phyloP scores from a whole-genome alignment of 495 filamentous ascomycete genomes.

The Neurospora hispaniola region DNA sequence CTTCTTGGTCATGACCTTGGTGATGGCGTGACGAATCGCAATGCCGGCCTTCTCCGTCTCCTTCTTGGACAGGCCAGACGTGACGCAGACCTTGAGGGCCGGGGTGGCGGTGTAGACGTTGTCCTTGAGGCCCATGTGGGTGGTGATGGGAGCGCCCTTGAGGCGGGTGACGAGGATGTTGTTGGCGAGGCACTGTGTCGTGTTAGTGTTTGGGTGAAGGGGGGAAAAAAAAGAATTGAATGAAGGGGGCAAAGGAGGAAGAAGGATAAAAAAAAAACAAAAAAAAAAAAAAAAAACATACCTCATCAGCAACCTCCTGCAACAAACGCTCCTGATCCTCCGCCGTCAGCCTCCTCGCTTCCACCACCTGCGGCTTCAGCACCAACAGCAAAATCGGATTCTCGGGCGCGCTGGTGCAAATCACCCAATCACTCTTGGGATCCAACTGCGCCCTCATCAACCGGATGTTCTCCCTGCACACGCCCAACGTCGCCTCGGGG shows the following conservation, averaged over 20 bases:
- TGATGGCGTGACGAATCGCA: constrained; percentile 83
- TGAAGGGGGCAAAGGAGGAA: too few species aligned
- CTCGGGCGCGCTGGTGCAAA: constrained; percentile 67
- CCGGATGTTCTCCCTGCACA: constrained; percentile 71
- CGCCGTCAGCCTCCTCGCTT: constrained; percentile 51
- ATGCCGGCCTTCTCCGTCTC: constrained; percentile 89
- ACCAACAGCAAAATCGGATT: constrained; percentile 80
- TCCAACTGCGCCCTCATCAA: constrained; percentile 80
- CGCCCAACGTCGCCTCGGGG: constrained; percentile 56
- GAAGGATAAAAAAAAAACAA: too few species aligned
- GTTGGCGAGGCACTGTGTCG: constrained; percentile 57
- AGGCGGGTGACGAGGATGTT: constrained; percentile 79
- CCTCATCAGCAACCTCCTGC: constrained; percentile 90
- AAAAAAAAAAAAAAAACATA: constrained; percentile 40
- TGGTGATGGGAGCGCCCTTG: constrained; percentile 60
- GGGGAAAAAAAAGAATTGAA: too few species aligned
- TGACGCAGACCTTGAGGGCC: constrained; percentile 83
- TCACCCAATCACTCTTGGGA: constrained; percentile 85
- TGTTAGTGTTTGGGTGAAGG: neutral
- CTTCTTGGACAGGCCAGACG: constrained; percentile 77
- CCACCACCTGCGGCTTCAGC: constrained; percentile 74
- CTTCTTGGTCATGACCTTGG: constrained; percentile 62
- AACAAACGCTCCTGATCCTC: constrained; percentile 78
- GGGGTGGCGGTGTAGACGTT: constrained; percentile 57
- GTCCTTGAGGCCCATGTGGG: constrained; percentile 44